phyloP scores from a whole-genome alignment of 2,329 filamentous ascomycete species.

The Colletotrichum eleusines region DNA sequence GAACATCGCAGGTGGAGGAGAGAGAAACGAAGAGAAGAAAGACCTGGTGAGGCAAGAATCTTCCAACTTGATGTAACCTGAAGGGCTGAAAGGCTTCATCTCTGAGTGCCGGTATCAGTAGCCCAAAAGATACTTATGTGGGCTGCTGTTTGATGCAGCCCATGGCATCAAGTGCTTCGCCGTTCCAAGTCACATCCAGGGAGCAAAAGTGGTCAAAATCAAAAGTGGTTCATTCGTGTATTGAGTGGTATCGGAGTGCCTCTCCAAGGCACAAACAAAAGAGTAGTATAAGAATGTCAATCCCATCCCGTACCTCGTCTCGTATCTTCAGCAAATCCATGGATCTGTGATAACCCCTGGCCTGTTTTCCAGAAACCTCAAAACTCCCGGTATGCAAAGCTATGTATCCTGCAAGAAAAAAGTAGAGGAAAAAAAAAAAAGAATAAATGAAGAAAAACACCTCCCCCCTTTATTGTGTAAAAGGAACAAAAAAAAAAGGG shows the following conservation, averaged over 20 bases:
- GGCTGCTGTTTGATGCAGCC: no score
- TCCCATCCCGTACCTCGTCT: neutral
- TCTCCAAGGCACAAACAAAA: no score
- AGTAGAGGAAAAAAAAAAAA: neutral
- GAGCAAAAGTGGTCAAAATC: neutral
- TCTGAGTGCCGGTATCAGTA: no score
- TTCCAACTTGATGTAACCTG: no score
- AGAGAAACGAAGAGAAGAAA: no score
- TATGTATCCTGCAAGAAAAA: neutral
- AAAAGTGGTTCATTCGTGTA: constrained; percentile 10
- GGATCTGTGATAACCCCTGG: neutral
- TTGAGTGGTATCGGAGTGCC: constrained; percentile 28
- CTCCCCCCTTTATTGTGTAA: no score
- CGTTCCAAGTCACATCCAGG: no score
- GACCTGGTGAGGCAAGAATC: neutral
- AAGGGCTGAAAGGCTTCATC: no score
- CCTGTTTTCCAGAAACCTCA: constrained; percentile 11
- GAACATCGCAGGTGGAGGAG: neutral
- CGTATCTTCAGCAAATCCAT: neutral
- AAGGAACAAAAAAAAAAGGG: no score
- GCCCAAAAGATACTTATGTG: no score
- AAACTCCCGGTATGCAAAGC: constrained; percentile 22
- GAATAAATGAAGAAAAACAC: neutral
- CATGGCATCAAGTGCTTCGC: no score
- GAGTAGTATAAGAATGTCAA: constrained; percentile 15